These are phyloP conservation scores for Claviceps fusiformis DNA, from an alignment of 2,329 filamentous ascomycete species.

Conservation along the genomic window DNA sequence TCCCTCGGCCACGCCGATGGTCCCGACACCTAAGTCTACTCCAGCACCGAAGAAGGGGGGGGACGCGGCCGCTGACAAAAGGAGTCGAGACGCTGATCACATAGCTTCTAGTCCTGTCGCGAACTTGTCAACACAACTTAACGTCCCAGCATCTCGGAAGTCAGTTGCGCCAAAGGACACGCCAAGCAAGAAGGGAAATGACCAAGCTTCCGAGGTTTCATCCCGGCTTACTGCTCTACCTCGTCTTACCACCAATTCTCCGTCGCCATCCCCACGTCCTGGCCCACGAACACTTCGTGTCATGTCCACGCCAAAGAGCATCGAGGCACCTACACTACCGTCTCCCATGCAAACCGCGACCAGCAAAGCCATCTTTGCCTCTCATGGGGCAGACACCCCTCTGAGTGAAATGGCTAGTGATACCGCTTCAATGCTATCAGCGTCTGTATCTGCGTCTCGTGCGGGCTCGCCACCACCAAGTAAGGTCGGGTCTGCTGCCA, in stretches of 20 bases:
- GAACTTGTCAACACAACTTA: not conserved
- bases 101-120: not conserved
- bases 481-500: slow-evolving; percentile 54
- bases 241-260: slow-evolving; percentile 26
- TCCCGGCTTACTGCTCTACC: slow-evolving; percentile 38
- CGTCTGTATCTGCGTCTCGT: slow-evolving; percentile 53
- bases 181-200: not conserved
- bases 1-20: slow-evolving; percentile 20
- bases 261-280: slow-evolving; percentile 36
- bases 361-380: slow-evolving; percentile 18
- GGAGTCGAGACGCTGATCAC: slow-evolving; percentile 1
- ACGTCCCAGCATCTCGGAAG: not conserved
- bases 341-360: slow-evolving; percentile 17
- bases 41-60: slow-evolving; percentile 18
- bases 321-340: slow-evolving; percentile 35
- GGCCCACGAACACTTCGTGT: slow-evolving; percentile 56
- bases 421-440: slow-evolving; percentile 59
- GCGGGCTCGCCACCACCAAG: slow-evolving; percentile 55
- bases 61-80: slow-evolving; percentile 18
- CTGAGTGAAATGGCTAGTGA: slow-evolving; percentile 65
- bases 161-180: not conserved
- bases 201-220: slow-evolving; percentile 11
- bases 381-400: slow-evolving; percentile 54
- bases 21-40: slow-evolving; percentile 21
- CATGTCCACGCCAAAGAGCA: slow-evolving; percentile 37